Evolutionary conservation across 768 basidiomycete species (phyloP), one percentile per base, ranked within the genome.

Genomic region (Boletus edulis): DNA sequence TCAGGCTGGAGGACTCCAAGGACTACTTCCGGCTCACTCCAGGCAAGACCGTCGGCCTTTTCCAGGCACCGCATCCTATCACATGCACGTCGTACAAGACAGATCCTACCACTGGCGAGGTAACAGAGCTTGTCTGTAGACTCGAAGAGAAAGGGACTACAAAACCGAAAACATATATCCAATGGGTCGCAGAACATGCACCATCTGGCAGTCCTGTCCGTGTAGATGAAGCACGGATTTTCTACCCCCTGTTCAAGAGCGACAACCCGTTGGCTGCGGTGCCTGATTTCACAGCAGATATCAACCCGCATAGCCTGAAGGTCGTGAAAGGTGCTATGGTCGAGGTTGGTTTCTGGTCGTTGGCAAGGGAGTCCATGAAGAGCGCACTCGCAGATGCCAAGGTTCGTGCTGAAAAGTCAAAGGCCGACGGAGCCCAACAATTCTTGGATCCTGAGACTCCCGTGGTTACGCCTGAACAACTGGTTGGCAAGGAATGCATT

Each of bases 11-110:
- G 61, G 94, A 96, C 66, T 91, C 92, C 22, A 86, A 86, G 58
- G 95, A 98, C 68, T 99, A 97, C 74, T 98, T 95, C 85, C 87
- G 97, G 40, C 86, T 99, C 44, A 93, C 96, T 15, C 97, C 97
- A 8, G 95, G 95, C 44, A 98, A 98, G 77, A 93, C 94, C 0
- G 97, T 98, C 41, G 97, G 97, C 15, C 76, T 99, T 27, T 96
- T 98, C 80, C 89, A 94, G 68, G 94, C 86, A 15, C 94, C 94
- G 3, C 75, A 86, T 70, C 92, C 95, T 9, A 89, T 99, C 67
- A 94, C 94, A 22, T 96, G 93, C 72, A 89, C 84, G n/a, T 91
- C 90, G 5, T 91, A 87, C 78, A 86, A 85, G 73, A 85, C 79
- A 1, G 87, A 97, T 71, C 77, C 86, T 4, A 64, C 69, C 3